phyloP scores from a whole-genome alignment of 331 rosid genomes.

The Rosa hybrid region DNA sequence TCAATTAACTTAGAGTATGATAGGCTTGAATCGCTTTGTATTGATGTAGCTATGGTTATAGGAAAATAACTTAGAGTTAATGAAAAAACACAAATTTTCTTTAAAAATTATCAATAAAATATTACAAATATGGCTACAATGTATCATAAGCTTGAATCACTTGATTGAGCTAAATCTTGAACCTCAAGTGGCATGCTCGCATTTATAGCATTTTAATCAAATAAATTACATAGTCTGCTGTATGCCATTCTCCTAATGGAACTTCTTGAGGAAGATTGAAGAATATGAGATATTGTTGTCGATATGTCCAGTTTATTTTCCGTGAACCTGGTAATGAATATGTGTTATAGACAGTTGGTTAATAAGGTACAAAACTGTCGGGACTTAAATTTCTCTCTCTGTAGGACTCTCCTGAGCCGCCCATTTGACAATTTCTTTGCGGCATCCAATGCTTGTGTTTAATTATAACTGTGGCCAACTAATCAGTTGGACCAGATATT shows the following conservation, averaged over 20 bases:
- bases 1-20: too few species aligned
- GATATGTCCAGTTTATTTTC: not conserved
- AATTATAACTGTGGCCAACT: not conserved
- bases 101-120: too few species aligned
- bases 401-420: not conserved
- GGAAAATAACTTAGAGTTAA: too few species aligned
- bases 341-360: not conserved
- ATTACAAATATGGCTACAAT: too few species aligned
- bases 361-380: not conserved
- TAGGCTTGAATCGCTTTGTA: too few species aligned
- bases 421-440: not conserved
- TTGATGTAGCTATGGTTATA: too few species aligned
- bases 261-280: not conserved
- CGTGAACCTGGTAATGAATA: not conserved
- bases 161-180: too few species aligned
- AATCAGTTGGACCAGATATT: not conserved
- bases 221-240: too few species aligned
- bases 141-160: too few species aligned
- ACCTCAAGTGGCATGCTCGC: too few species aligned
- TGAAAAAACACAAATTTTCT: too few species aligned
- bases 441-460: not conserved
- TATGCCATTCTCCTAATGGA: not conserved
- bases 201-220: too few species aligned
- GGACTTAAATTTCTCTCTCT: not conserved
- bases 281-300: constrained; percentile 1